phyloP scores from a whole-genome alignment of 164 flowering plant species.

The Magnolia officinalis region DNA sequence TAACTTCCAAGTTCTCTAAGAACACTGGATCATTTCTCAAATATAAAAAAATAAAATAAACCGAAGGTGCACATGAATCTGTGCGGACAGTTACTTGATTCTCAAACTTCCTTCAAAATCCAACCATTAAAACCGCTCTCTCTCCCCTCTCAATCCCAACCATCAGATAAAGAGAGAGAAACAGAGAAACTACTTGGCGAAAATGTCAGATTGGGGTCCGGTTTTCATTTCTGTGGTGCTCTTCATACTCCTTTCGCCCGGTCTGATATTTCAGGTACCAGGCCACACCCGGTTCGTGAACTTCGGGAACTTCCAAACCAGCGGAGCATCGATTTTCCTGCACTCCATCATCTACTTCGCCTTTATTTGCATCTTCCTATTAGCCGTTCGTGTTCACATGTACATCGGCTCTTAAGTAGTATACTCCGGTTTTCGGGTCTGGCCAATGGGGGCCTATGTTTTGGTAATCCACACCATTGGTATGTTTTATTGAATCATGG shows the following conservation, averaged over 20 bases:
- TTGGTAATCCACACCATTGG: neutral
- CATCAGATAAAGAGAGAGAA: neutral
- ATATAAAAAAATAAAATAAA: no score
- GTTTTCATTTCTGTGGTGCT: conserved; percentile 3
- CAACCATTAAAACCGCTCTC: neutral
- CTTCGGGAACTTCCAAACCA: conserved; percentile 4
- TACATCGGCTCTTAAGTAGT: neutral
- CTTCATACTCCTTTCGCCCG: conserved; percentile 11
- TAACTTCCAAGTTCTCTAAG: no score
- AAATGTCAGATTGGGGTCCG: conserved; percentile 10
- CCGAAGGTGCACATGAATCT: neutral
- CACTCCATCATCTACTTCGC: conserved; percentile 8
- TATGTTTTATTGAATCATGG: neutral
- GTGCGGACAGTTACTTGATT: neutral
- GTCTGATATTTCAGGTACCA: conserved; percentile 11
- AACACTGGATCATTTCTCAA: neutral
- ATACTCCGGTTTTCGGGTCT: neutral
- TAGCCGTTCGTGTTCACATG: conserved; percentile 1
- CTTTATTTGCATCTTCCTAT: neutral
- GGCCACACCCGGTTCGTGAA: neutral
- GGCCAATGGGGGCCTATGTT: no score
- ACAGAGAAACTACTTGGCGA: neutral
- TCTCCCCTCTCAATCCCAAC: neutral
- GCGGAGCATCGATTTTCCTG: neutral
- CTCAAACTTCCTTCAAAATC: neutral